These are phyloP conservation scores for Metarhizium rileyi DNA, from an alignment of 2,329 filamentous ascomycete species.

Conservation along the genomic window DNA sequence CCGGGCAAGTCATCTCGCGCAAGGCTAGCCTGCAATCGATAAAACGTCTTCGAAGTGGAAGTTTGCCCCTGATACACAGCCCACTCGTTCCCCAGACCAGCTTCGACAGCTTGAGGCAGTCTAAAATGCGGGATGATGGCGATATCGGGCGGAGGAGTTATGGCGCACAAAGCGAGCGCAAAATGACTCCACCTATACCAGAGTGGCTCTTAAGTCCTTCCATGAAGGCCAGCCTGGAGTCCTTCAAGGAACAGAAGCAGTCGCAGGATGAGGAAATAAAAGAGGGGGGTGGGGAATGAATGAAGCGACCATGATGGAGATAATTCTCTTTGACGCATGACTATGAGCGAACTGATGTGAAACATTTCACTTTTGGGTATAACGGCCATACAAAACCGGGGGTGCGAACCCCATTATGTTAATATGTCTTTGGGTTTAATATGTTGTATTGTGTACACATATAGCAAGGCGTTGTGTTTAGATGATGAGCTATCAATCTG, in stretches of 20 bases:
- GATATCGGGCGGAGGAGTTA: not conserved
- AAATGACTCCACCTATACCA: constrained; percentile 50
- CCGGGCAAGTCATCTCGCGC: constrained; percentile 53
- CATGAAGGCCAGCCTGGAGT: constrained; percentile 31
- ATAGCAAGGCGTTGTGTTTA: not conserved
- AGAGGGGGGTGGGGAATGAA: not conserved
- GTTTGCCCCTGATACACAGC: constrained; percentile 34
- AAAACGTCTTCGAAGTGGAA: constrained; percentile 45
- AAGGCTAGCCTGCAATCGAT: constrained; percentile 41
- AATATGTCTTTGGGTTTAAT: not conserved
- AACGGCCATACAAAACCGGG: not conserved
- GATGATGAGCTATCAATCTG: not conserved
- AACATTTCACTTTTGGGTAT: not conserved
- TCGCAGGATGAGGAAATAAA: not conserved
- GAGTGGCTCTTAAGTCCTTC: constrained; percentile 50
- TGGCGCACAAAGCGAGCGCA: constrained; percentile 25
- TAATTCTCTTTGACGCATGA: not conserved
- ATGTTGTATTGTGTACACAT: not conserved
- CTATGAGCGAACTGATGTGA: not conserved
- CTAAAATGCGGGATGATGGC: not conserved
- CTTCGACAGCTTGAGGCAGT: constrained; percentile 25
- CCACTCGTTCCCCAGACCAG: constrained; percentile 42
- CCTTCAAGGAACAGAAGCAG: constrained; percentile 1
- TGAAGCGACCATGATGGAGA: not conserved
- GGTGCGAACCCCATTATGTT: not conserved